Evolutionary conservation across 2,329 filamentous ascomycete genomes (phyloP).

Genomic region (Colletotrichum zoysiae): DNA sequence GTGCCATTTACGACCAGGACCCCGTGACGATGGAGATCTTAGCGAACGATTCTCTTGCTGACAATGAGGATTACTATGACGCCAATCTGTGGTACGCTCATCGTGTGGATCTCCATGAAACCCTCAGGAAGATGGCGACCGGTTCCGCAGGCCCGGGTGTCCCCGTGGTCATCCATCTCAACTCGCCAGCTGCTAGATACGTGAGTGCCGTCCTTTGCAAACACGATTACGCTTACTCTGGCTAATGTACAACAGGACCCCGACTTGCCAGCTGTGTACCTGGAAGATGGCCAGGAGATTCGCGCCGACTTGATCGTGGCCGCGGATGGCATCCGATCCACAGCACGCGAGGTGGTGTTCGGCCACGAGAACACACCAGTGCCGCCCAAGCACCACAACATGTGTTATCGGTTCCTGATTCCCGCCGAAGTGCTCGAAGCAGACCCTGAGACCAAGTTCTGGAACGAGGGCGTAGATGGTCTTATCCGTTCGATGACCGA

Average conservation of each 20-base stretch:
- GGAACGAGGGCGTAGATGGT: constrained; percentile 46
- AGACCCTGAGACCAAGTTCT: constrained; percentile 50
- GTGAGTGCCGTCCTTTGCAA: constrained; percentile 43
- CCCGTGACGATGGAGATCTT: constrained; percentile 45
- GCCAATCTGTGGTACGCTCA: constrained; percentile 52
- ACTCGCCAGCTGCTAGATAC: constrained; percentile 46
- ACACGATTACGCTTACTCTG: neutral
- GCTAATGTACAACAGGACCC: constrained; percentile 43
- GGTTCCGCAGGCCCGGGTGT: constrained; percentile 44
- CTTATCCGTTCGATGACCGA: constrained; percentile 28
- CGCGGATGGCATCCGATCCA: constrained; percentile 59
- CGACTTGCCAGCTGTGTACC: constrained; percentile 46
- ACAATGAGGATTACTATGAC: constrained; percentile 45
- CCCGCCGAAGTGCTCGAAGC: constrained; percentile 46
- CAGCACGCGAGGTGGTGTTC: constrained; percentile 47
- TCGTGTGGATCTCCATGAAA: constrained; percentile 56
- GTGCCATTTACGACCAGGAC: constrained; percentile 41
- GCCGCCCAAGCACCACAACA: constrained; percentile 48
- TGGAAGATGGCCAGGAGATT: constrained; percentile 48
- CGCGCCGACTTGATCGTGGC: constrained; percentile 56
- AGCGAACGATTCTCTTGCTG: constrained; percentile 42
- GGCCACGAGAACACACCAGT: constrained; percentile 46
- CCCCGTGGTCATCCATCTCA: constrained; percentile 46
- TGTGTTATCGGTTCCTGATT: constrained; percentile 54
- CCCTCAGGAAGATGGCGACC: constrained; percentile 52